Evolutionary conservation across 495 filamentous ascomycete species (phyloP), one percentile per base, ranked within the genome.

Genomic region (Penicillium simplicissimum): DNA sequence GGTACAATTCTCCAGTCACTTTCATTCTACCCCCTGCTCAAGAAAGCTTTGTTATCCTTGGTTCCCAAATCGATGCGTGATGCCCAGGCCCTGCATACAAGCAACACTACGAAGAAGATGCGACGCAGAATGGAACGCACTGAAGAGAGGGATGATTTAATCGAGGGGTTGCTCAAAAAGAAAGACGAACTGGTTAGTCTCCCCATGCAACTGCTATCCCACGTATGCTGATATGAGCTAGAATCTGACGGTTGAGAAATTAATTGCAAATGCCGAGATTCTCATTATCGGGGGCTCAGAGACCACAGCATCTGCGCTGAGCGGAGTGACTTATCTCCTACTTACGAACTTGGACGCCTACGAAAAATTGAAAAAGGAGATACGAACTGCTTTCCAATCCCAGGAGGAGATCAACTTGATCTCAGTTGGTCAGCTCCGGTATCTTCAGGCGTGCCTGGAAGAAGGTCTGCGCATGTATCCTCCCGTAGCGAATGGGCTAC

Each of bases 381-480:
- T 63, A 14, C 38, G 55, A 10, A 37, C 37, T 19, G 21, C 49
- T 0, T 88, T 88, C 65, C 69, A 71, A 14, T 71, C 65, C 4
- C 79, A 84, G 28, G 77, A 77, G 4, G 82, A 88, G 52, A 89
- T 90, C 57, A 76, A 74, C 37, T 71, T 84, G 14, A 58, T 72
- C 13, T 75, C 68, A 33, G 79, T 85, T 15, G 68, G 66, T 48
- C 66, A 71, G 0, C 71, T 88, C 21, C 60, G 76, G 1, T 90
- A 87, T 58, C 67, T 88, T 65, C 61, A 81, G 23, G 86, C 85
- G 15, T 80, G 79, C 45, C 70, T 88, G 0, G 74, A 85, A 48
- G 87, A 90, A 66, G 74, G 75, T 1, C 67, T 90, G 55, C 80
- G 87, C 3, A 76, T 85, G 58, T 85, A 86, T 63, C 84, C 86